Conservation (phyloP, 2,329 filamentous ascomycete species). For the Fusarium sp. region DNA sequence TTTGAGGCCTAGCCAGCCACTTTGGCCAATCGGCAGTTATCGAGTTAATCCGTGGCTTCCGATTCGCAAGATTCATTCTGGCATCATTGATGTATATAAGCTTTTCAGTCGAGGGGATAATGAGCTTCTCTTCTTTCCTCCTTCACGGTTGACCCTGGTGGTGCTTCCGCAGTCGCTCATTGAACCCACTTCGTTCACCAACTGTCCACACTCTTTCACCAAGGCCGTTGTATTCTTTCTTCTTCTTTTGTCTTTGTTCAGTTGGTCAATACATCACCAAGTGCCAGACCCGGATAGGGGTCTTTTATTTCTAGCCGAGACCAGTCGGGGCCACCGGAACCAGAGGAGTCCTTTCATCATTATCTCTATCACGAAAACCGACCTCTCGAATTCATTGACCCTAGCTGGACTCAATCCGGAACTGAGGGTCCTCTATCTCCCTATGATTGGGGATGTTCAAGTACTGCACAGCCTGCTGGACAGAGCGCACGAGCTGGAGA, state of each 20-base stretch:
- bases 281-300: background rate
- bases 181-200: slow-evolving; percentile 8
- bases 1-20: slow-evolving; percentile 32
- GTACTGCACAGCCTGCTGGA: slow-evolving; percentile 12
- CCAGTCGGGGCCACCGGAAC: background rate
- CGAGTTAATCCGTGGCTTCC: background rate
- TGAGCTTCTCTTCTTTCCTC: slow-evolving; percentile 2
- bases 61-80: background rate
- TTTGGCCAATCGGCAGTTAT: background rate
- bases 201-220: background rate
- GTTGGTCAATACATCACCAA: background rate
- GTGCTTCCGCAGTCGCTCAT: slow-evolving; percentile 17
- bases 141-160: slow-evolving; percentile 3
- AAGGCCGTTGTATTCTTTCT: background rate
- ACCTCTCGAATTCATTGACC: background rate
- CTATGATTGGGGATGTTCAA: slow-evolving; percentile 7
- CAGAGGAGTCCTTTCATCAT: background rate
- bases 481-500: slow-evolving; percentile 7
- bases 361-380: background rate
- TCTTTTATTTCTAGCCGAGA: slow-evolving; percentile 4
- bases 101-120: background rate
- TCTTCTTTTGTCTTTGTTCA: background rate
- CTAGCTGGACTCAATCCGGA: slow-evolving; percentile 4
- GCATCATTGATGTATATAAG: background rate
- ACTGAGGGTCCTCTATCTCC: slow-evolving; percentile 5